Conservation (phyloP, 495 filamentous ascomycete genomes). For the Entonaema liquescens region DNA sequence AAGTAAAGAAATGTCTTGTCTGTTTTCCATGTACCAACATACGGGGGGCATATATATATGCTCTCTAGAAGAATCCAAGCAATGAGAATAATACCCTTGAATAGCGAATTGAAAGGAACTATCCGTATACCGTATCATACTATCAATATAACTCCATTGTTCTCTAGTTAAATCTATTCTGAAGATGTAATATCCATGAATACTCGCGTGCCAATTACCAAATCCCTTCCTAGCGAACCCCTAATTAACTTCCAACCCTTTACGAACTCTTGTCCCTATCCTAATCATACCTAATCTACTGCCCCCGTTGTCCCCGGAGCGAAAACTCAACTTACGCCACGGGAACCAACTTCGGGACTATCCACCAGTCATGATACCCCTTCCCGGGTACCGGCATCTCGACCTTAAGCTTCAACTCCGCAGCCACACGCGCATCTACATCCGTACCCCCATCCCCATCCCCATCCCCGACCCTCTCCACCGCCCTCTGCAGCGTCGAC, state of each 20-base stretch:
- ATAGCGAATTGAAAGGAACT: not conserved
- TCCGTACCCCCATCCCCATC: conserved; percentile 25
- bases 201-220: not conserved
- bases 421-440: conserved; percentile 18
- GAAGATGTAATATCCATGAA: not conserved
- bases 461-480: conserved; percentile 31
- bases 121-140: not conserved
- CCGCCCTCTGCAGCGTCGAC: conserved; percentile 61
- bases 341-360: conserved; percentile 69
- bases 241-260: not conserved
- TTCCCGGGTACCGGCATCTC: conserved; percentile 64
- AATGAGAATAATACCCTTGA: conserved; percentile 1
- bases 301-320: too few species aligned
- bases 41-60: not conserved
- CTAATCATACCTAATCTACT: not conserved
- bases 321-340: conserved; percentile 18
- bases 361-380: conserved; percentile 79
- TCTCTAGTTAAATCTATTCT: not conserved
- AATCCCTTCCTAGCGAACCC: not conserved
- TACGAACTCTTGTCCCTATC: not conserved
- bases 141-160: too few species aligned
- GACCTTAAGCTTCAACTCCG: conserved; percentile 47
- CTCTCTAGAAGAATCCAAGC: not conserved
- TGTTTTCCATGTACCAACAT: not conserved
- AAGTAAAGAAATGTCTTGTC: not conserved